Evolutionary conservation across 73 alveolate genomes (phyloP).

Genomic region (Tetrahymena thermophila): DNA sequence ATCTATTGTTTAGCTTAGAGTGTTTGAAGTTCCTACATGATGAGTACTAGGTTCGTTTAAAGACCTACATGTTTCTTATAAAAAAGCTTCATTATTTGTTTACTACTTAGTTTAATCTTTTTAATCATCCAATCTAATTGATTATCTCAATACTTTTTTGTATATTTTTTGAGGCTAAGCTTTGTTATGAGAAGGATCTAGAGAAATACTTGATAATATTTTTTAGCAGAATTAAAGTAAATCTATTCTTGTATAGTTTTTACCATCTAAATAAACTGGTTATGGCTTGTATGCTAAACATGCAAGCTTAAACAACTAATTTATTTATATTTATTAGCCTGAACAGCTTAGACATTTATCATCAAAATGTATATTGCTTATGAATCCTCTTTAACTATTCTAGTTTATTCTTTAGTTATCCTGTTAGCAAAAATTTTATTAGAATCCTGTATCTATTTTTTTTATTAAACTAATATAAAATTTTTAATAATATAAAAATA

Average conservation of each 20-base stretch:
- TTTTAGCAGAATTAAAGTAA: neutral
- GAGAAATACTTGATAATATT: neutral
- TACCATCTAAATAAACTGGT: neutral
- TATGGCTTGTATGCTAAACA: neutral
- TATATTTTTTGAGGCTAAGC: neutral
- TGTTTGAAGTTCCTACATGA: neutral
- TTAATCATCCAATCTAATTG: neutral
- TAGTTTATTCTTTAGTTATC: neutral
- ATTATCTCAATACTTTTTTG: neutral
- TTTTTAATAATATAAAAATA: neutral
- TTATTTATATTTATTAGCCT: neutral
- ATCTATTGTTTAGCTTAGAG: neutral
- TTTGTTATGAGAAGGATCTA: neutral
- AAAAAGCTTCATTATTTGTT: neutral
- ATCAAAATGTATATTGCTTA: neutral
- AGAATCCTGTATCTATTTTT: neutral
- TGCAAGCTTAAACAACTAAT: neutral
- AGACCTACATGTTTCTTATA: neutral
- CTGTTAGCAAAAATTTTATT: neutral
- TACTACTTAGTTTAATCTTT: neutral
- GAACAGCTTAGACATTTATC: neutral
- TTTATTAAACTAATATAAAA: neutral
- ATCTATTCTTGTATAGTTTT: neutral
- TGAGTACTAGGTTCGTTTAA: neutral
- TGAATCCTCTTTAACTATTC: neutral